These are phyloP conservation scores for Sergeia podlipaevii DNA, from an alignment of 208 protist species.

Conservation along the genomic window DNA sequence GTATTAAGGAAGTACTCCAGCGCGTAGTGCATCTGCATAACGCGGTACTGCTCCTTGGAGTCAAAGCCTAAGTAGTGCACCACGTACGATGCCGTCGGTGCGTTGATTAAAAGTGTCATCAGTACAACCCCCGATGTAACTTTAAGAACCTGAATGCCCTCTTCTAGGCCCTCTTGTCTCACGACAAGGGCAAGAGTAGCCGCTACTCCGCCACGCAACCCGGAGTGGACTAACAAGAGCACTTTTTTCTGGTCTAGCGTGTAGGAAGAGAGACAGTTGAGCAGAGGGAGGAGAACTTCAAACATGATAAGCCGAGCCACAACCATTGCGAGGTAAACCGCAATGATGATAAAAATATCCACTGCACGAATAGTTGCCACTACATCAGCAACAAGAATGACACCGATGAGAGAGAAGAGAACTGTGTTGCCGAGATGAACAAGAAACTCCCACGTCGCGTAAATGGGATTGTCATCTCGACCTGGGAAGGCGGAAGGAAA, in stretches of 20 bases:
- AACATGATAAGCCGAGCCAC: conserved; percentile 61
- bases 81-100: conserved; percentile 47
- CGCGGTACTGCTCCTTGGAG: conserved; percentile 45
- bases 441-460: conserved; percentile 82
- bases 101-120: conserved; percentile 70
- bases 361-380: conserved; percentile 36
- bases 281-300: conserved; percentile 52
- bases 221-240: conserved; percentile 58
- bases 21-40: conserved; percentile 63
- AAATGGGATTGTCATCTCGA: conserved; percentile 65
- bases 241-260: conserved; percentile 45
- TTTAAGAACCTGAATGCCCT: conserved; percentile 58
- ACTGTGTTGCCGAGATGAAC: conserved; percentile 85
- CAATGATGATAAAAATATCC: conserved; percentile 54
- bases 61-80: conserved; percentile 54
- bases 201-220: conserved; percentile 79
- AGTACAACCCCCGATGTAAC: conserved; percentile 76
- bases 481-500: conserved; percentile 75
- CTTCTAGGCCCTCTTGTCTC: conserved; percentile 37
- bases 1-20: conserved; percentile 37
- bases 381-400: conserved; percentile 77
- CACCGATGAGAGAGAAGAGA: conserved; percentile 84
- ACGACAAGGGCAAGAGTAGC: conserved; percentile 74
- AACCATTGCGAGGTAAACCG: conserved; percentile 66
- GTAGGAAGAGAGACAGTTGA: conserved; percentile 64